phyloP scores from a whole-genome alignment of 2,329 filamentous ascomycete genomes.

The Boeremia lycopersici region DNA sequence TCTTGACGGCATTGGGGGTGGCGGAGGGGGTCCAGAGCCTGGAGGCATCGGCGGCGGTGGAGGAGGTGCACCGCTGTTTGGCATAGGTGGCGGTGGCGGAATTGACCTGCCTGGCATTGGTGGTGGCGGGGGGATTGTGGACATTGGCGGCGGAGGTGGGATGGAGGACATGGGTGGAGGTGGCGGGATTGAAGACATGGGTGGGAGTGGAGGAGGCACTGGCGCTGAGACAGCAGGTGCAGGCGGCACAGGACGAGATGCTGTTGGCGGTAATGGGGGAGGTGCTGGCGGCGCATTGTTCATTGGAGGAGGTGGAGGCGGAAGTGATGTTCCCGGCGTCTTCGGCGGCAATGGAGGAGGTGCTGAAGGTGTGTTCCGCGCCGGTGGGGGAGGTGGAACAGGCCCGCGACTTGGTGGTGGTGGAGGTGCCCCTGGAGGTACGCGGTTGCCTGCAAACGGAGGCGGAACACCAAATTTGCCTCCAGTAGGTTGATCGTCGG shows the following conservation, averaged over 20 bases:
- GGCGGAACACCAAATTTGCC: slow-evolving; percentile 79
- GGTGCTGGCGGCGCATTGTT: slow-evolving; percentile 38
- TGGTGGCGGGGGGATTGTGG: slow-evolving; percentile 40
- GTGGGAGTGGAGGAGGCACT: slow-evolving; percentile 34
- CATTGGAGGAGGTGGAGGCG: slow-evolving; percentile 63
- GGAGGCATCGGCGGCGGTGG: slow-evolving; percentile 25
- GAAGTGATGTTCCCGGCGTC: slow-evolving; percentile 54
- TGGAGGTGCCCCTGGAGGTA: slow-evolving; percentile 69
- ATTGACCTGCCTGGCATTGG: slow-evolving; percentile 33
- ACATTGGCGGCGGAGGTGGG: slow-evolving; percentile 34
- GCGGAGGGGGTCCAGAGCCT: slow-evolving; percentile 45
- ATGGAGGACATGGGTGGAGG: slow-evolving; percentile 39
- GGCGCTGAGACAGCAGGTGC: slow-evolving; percentile 31
- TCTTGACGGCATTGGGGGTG: slow-evolving; percentile 37
- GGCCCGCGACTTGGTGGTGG: slow-evolving; percentile 74
- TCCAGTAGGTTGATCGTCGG: slow-evolving; percentile 59
- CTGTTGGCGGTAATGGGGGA: slow-evolving; percentile 38
- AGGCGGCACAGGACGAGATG: slow-evolving; percentile 33
- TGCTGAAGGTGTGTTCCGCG: slow-evolving; percentile 49
- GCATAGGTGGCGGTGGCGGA: slow-evolving; percentile 46
- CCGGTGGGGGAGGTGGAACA: slow-evolving; percentile 63
- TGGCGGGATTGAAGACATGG: slow-evolving; percentile 32
- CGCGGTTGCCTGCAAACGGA: slow-evolving; percentile 71
- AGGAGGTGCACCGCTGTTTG: slow-evolving; percentile 39
- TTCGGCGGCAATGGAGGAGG: slow-evolving; percentile 48